Base-by-base conservation (phyloP, 164 flowering plant species). In the Tinospora cordifolia region DNA sequence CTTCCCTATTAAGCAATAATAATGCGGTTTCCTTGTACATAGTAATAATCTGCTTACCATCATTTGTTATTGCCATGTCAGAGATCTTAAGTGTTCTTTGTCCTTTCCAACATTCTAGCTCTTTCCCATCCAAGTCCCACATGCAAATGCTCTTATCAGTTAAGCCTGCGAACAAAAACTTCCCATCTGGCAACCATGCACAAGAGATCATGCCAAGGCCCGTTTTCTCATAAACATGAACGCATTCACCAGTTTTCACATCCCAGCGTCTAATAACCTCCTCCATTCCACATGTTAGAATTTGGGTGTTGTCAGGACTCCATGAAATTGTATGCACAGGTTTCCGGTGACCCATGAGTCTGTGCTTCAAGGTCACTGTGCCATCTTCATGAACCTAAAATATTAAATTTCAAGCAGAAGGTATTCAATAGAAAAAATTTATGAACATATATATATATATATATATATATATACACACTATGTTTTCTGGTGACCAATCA, bases 101-200 rank as follows among this genome's bases (percentile, higher is more conserved):
- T 21, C 94, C 96, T 75, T 83, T 84, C 91, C 86, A 91, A 67
- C 85, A 86, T 63, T 93, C 88, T 62, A 86, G 19, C 83, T 88
- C 96, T 63, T 76, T 86, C 62, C 98, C 98, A 71, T 87, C 88
- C 72, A 91, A 75, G 62, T 88, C 92, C 96, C 97, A 93, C 87
- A 88, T 77, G 81, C 84, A 82, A 72, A 93, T 85, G 85, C 91
- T 91, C 84, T 81, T 85, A 72, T 93, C 98, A 51, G 78, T 84
- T 70, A 84, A 70, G 44, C 97, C 97, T 63, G 85, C 74, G 66
- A 84, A 78, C 26, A 93, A 62, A 11, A 74, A 69, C 58, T 78
- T 84, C 6, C 95, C 91, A 76, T 89, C 90, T 19, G 92, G 93
- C 70, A 81, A 84, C 98, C 98, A 93, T 57, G 84, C 93, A 71